A percentile compares a stretch with the other conserved stretches of the same genome.
phyloP scores from a whole-genome alignment of 2,329 filamentous ascomycete species.

The Teratosphaeria destructans region DNA sequence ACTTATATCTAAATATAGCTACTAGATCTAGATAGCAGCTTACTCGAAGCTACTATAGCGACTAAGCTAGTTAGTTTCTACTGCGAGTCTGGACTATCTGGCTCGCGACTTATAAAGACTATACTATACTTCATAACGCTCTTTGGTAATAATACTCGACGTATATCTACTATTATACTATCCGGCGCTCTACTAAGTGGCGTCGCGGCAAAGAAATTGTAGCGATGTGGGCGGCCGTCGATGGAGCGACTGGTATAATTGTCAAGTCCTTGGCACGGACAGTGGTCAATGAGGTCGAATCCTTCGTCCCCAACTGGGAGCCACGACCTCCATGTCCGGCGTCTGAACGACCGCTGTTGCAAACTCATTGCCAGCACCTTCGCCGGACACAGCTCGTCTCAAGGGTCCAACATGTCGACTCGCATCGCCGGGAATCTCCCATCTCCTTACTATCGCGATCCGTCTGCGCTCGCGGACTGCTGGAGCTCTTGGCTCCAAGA shows the following conservation, averaged over 20 bases:
- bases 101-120: not conserved
- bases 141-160: too few species aligned
- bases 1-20: not conserved
- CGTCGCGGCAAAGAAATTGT: too few species aligned
- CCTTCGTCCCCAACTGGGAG: not conserved
- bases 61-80: not conserved
- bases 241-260: too few species aligned
- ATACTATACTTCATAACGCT: not conserved
- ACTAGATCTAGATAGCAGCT: not conserved
- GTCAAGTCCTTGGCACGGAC: too few species aligned
- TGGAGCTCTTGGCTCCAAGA: not conserved
- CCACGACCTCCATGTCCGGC: not conserved
- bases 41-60: not conserved
- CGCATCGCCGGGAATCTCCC: too few species aligned
- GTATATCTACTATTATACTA: too few species aligned
- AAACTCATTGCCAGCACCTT: not conserved
- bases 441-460: not conserved
- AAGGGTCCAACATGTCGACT: too few species aligned
- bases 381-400: not conserved
- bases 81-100: not conserved
- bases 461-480: not conserved
- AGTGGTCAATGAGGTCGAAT: too few species aligned
- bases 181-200: too few species aligned
- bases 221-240: too few species aligned
- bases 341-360: not conserved